Evolutionary conservation across 495 filamentous ascomycete species (phyloP), one percentile per base, ranked within the genome.

Genomic region (Penicillium atrosanguineum): DNA sequence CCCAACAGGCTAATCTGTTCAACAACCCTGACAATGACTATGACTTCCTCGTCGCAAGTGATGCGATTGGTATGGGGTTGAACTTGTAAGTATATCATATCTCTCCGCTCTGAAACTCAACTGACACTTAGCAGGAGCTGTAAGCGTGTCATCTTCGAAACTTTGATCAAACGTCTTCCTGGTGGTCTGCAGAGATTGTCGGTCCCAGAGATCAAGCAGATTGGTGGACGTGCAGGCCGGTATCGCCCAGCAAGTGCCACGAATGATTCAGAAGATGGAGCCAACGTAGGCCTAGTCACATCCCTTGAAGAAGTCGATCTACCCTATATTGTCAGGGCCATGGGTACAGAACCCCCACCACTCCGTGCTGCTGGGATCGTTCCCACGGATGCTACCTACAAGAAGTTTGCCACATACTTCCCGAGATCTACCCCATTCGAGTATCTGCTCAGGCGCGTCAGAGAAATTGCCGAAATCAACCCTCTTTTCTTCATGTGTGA

Each of bases 61-160:
- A 99, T 68, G 94, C 94, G 20, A 90, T 99, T 57, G 94, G 94
- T 20, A 99, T 99, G 94, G 94, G 94, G 1, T 72, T 99, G 28
- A 99, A 99, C 69, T 64, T 99, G 73, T 88, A 64, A 74, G 77
- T 75, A 25, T 50, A 8, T 25, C 7, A 19, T 1, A 15, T 19
- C 42, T 46, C 23, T 31, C 48, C 18, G 41, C 8, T n/a, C 28
- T 47, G 9, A 45, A 46, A 18, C 12, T 28, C 26, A 26, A 52
- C 51, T 62, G 16, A 62, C 47, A 23, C 29, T n/a, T 2, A 23
- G 26, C 46, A 87, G 84, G 69, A 91, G 89, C 64, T 87, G 94
- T 72, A 95, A 90, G 61, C 88, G 94, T 34, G 76, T 99, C 54
- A 81, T 99, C 49, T 97, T 99, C 62, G 88, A 95, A 60, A 72